phyloP scores from a whole-genome alignment of 1,284 basidiomycete genomes.

The Ustilago tritici region DNA sequence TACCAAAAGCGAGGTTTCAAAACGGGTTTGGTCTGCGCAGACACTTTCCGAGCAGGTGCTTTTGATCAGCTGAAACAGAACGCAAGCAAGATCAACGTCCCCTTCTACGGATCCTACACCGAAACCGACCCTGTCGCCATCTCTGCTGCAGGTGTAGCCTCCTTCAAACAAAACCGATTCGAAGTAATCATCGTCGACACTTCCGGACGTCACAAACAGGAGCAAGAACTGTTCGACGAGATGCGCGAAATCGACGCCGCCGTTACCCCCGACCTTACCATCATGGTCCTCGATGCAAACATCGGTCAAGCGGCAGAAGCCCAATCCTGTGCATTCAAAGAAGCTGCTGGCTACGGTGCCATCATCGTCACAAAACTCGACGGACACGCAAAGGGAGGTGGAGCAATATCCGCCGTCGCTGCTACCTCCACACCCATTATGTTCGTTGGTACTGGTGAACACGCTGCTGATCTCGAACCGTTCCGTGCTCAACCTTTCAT shows the following conservation, averaged over 20 bases:
- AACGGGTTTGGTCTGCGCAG: slow-evolving; percentile 97
- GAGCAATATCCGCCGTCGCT: slow-evolving; percentile 99
- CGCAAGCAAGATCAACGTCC: slow-evolving; percentile 97
- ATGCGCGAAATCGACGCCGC: slow-evolving; percentile 96
- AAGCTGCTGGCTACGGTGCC: slow-evolving; percentile 95
- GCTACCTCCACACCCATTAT: slow-evolving; percentile 98
- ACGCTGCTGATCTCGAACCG: slow-evolving; percentile 92
- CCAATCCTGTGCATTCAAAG: slow-evolving; percentile 96
- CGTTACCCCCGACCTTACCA: slow-evolving; percentile 80
- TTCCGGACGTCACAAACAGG: slow-evolving; percentile 95
- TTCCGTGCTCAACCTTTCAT: slow-evolving; percentile 98
- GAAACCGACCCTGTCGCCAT: slow-evolving; percentile 98
- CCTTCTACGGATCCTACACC: slow-evolving; percentile 98
- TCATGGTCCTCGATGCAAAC: slow-evolving; percentile 72
- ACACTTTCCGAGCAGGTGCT: slow-evolving; percentile 98
- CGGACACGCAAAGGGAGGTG: slow-evolving; percentile 98
- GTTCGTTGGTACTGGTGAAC: slow-evolving; percentile 97
- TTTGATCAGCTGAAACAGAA: slow-evolving; percentile 94
- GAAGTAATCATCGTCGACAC: slow-evolving; percentile 99
- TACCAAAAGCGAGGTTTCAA: slow-evolving; percentile 98
- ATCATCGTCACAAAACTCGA: slow-evolving; percentile 99
- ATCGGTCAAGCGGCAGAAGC: slow-evolving; percentile 95
- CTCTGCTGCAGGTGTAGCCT: slow-evolving; percentile 91
- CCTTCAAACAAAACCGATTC: slow-evolving; percentile 97
- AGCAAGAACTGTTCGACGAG: slow-evolving; percentile 95